Percentiles rank a stretch among this genome's conserved stretches.
These are phyloP conservation scores for Tricholoma terreum DNA, from an alignment of 768 basidiomycete genomes.

Conservation along the genomic window DNA sequence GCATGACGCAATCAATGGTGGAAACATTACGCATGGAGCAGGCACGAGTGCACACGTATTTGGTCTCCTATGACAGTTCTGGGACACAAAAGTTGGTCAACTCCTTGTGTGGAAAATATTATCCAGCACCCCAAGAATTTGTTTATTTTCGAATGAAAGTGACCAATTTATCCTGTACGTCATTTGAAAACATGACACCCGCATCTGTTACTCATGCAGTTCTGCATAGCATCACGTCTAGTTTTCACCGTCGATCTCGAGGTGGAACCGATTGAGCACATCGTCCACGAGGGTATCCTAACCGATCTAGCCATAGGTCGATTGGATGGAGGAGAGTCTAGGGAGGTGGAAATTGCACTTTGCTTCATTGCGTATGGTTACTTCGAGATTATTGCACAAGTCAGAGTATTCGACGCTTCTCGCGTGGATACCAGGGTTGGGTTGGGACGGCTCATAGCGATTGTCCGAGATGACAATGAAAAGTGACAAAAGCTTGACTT, in stretches of 20 bases:
- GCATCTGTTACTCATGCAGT: background rate
- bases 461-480: slow-evolving; percentile 24
- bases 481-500: background rate
- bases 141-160: slow-evolving; percentile 55
- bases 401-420: slow-evolving; percentile 30
- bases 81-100: slow-evolving; percentile 19
- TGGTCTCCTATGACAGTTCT: slow-evolving; percentile 33
- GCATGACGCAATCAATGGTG: slow-evolving; percentile 77
- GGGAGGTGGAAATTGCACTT: slow-evolving; percentile 51
- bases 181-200: background rate
- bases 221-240: slow-evolving; percentile 44
- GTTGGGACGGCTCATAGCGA: slow-evolving; percentile 39
- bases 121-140: slow-evolving; percentile 58
- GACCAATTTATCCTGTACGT: slow-evolving; percentile 68
- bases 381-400: slow-evolving; percentile 53
- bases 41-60: slow-evolving; percentile 54
- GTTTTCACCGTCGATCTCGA: slow-evolving; percentile 53
- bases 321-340: slow-evolving; percentile 52
- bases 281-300: slow-evolving; percentile 67
- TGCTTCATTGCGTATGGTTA: slow-evolving; percentile 73
- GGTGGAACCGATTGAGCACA: slow-evolving; percentile 57
- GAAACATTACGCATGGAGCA: slow-evolving; percentile 70
- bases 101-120: slow-evolving; percentile 40
- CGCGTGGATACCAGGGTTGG: slow-evolving; percentile 30
- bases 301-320: slow-evolving; percentile 61